A percentile compares a stretch with the other conserved stretches of the same genome.
Conservation (phyloP, 441 rosid species). For the Geranium incanum region DNA sequence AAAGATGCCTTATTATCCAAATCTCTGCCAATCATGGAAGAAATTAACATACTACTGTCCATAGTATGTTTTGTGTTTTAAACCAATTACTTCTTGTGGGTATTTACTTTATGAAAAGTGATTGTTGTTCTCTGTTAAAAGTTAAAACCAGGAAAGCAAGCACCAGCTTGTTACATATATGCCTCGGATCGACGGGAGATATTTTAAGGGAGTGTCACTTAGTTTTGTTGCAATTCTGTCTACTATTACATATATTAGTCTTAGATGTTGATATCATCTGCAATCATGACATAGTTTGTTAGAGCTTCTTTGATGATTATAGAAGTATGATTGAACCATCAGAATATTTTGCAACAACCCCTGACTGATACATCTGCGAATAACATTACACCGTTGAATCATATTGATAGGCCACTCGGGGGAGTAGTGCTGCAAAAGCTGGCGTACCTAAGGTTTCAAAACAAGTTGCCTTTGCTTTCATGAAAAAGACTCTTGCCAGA, state of each 20-base stretch:
- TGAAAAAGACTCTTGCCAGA: slow-evolving; percentile 48
- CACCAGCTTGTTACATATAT: too few species aligned
- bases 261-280: neutral
- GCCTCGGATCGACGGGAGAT: neutral
- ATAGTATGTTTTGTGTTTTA: too few species aligned
- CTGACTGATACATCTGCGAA: neutral
- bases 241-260: neutral
- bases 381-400: neutral
- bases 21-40: too few species aligned
- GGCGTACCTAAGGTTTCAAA: slow-evolving; percentile 46
- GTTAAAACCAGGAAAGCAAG: too few species aligned
- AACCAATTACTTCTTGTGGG: too few species aligned
- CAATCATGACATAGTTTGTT: too few species aligned
- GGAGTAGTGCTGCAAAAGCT: slow-evolving; percentile 34
- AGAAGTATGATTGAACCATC: neutral
- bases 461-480: slow-evolving; percentile 43
- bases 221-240: too few species aligned
- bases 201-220: neutral
- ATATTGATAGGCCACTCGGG: slow-evolving; percentile 43
- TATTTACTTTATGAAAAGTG: too few species aligned
- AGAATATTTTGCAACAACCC: neutral
- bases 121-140: too few species aligned
- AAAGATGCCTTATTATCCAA: too few species aligned
- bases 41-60: too few species aligned
- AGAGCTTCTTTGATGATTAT: too few species aligned